Base-by-base conservation (phyloP, 2,329 filamentous ascomycete genomes). In the Fusarium continuum region DNA sequence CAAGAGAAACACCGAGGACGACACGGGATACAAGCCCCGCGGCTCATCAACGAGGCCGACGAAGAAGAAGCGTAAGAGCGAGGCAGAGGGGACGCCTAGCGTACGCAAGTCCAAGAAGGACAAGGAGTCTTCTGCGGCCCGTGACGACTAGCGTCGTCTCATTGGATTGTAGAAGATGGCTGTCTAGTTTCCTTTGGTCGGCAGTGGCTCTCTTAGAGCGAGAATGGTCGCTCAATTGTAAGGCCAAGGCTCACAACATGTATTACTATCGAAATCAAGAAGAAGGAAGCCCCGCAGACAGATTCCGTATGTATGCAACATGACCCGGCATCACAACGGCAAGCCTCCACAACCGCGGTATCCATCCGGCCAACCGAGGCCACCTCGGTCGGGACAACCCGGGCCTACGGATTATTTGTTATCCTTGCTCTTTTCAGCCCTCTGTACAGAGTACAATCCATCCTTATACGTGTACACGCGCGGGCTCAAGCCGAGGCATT, bases 41-140 rank as follows among this genome's bases (percentile, higher is more conserved):
- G 82, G 82, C 4, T 85, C 84, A 3, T 79, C 78, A 3, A 81
- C 78, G 31, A 77, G 84, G 32, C 83, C 83, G 16, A 75, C 76
- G 1, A 88, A 87, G 77, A 83, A 82, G 74, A 87, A 86, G 79
- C 79, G 84, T 5, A 86, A 85, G 79, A 85, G 84, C 66, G 82
- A 83, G 43, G 76, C 68, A 23, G 78, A 75, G 26, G 77, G 65
- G 19, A 77, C 77, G 22, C 73, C 74, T 22, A 74, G 72, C 23
- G 70, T 61, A 22, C 73, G 74, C 53, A 75, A 74, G 61, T 72
- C 71, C 6, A 78, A 77, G 71, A 78, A 78, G 61, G 74, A 75
- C 28, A 65, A 61, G 11, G 66, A 64, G 8, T 58, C 59, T 22
- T 50, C 63, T 28, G 61, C 63, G 29, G 64, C 61, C 34, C 67